Evolutionary conservation across 1,284 basidiomycete species (phyloP).

Genomic region (Austroboletus niveus): DNA sequence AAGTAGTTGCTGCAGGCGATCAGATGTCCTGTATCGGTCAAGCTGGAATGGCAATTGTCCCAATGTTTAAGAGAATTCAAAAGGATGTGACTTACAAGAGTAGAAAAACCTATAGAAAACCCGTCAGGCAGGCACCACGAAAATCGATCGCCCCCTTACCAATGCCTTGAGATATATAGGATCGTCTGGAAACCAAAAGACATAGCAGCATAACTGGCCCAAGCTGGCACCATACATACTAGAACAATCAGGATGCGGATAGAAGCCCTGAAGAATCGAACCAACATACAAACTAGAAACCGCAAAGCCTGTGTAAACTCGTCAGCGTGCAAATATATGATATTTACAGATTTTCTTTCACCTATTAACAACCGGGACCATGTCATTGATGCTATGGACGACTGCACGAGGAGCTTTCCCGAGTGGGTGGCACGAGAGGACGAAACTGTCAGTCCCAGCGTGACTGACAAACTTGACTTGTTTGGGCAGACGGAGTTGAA

Average conservation of each 20-base stretch:
- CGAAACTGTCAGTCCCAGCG: too few relatives aligned
- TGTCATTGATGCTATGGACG: too few relatives aligned
- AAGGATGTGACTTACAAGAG: not conserved
- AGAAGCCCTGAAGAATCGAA: not conserved
- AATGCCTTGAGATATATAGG: conserved; percentile 3
- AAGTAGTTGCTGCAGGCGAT: not conserved
- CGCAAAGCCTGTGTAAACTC: conserved; percentile 1
- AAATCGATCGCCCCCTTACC: too few relatives aligned
- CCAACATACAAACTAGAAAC: conserved; percentile 6
- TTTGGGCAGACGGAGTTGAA: too few relatives aligned
- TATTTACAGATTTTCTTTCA: not conserved
- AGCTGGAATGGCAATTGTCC: not conserved
- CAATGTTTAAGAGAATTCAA: too few relatives aligned
- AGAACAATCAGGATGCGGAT: not conserved
- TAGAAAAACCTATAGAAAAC: too few relatives aligned
- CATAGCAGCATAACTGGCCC: conserved; percentile 12
- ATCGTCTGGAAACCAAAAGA: conserved; percentile 12
- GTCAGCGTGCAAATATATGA: not conserved
- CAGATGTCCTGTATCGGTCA: conserved; percentile 4
- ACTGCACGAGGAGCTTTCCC: too few relatives aligned
- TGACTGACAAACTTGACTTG: too few relatives aligned
- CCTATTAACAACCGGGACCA: conserved; percentile 6
- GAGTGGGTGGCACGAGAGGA: too few relatives aligned
- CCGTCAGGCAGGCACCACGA: too few relatives aligned
- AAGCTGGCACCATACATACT: conserved; percentile 15